A percentile compares a stretch with the other conserved stretches of the same genome.
Conservation (phyloP, 768 basidiomycete species). For the Lyophyllum atratum region DNA sequence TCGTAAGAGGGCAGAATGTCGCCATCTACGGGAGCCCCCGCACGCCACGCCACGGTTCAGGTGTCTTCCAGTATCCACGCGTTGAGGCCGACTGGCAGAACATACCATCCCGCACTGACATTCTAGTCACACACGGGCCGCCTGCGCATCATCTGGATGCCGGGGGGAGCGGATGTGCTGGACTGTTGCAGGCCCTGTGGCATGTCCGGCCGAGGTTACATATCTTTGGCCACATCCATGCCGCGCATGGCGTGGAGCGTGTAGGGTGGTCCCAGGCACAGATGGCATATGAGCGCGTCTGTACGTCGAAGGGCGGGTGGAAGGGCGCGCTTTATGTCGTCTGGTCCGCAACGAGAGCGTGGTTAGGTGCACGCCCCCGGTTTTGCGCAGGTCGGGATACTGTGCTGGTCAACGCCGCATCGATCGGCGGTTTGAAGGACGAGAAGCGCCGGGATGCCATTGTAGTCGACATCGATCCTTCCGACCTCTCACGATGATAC, state of each 20-base stretch:
- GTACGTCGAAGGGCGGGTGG: not conserved
- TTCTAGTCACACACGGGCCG: not conserved
- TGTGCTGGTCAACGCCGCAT: not conserved
- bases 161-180: not conserved
- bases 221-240: not conserved
- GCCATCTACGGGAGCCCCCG: not conserved
- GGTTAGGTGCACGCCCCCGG: not conserved
- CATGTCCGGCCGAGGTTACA: not conserved
- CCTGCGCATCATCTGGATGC: not conserved
- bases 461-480: not conserved
- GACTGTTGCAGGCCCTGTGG: not conserved
- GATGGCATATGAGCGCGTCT: not conserved
- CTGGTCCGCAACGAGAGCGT: not conserved
- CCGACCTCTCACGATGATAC: not conserved
- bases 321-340: not conserved
- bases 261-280: not conserved
- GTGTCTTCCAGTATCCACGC: not conserved
- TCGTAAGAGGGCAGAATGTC: not conserved
- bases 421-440: not conserved
- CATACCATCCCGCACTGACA: not conserved
- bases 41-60: not conserved
- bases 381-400: not conserved
- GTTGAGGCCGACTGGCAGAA: not conserved
- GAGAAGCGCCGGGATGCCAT: not conserved
- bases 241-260: not conserved